A percentile compares a stretch with the other conserved stretches of the same genome.
Conservation (phyloP, 164 flowering plant species). For the Nymphaea thermarum region DNA sequence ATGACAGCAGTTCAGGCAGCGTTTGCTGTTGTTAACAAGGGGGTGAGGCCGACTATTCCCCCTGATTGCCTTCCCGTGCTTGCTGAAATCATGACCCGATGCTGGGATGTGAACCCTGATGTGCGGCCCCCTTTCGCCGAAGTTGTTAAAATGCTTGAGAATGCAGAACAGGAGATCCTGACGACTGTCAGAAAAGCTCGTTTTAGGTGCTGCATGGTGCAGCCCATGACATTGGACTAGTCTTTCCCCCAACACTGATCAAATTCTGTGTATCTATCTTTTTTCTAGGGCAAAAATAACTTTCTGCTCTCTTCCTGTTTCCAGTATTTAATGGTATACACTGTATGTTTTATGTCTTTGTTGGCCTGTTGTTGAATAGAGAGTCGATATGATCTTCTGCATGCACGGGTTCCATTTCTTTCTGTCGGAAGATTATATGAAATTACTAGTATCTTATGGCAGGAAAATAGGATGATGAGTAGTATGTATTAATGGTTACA, state of each 20-base stretch:
- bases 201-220: conserved; percentile 50
- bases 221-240: conserved; percentile 40
- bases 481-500: background rate
- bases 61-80: conserved; percentile 47
- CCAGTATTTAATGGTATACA: background rate
- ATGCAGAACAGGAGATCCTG: conserved; percentile 48
- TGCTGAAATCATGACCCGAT: conserved; percentile 48
- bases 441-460: no score
- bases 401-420: background rate
- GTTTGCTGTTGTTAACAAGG: conserved; percentile 63
- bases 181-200: conserved; percentile 58
- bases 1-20: conserved; percentile 78
- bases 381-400: background rate
- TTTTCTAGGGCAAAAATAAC: background rate
- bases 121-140: conserved; percentile 47
- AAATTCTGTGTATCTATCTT: background rate
- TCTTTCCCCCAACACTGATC: background rate
- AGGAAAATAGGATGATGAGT: no score
- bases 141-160: conserved; percentile 54
- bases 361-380: background rate
- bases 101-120: conserved; percentile 65
- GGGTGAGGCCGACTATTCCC: conserved; percentile 41
- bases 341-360: background rate
- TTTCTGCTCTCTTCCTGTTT: background rate
- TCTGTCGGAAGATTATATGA: background rate